A percentile compares a stretch with the other conserved stretches of the same genome.
These are phyloP conservation scores for Fusarium chuoi DNA, from an alignment of 2,329 filamentous ascomycete species.

Conservation along the genomic window DNA sequence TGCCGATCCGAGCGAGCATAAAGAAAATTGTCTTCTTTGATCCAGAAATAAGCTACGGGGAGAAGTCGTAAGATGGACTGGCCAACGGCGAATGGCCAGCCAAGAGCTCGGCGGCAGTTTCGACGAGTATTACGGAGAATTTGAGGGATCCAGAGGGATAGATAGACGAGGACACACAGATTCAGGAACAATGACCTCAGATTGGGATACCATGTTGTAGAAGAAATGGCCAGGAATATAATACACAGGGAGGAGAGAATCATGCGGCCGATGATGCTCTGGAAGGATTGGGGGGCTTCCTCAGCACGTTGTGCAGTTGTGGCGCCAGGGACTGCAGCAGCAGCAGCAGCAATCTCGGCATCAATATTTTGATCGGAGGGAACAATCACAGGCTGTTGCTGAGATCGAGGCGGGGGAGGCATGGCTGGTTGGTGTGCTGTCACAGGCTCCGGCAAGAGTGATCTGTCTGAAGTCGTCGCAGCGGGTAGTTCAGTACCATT, in stretches of 20 bases:
- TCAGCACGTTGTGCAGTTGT: constrained; percentile 39
- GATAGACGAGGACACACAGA: constrained; percentile 75
- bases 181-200: constrained; percentile 69
- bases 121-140: constrained; percentile 90
- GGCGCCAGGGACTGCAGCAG: constrained; percentile 50
- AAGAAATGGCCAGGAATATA: constrained; percentile 68
- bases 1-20: constrained; percentile 76
- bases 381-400: constrained; percentile 63
- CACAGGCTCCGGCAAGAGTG: constrained; percentile 55
- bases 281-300: constrained; percentile 57
- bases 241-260: constrained; percentile 65
- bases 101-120: constrained; percentile 90
- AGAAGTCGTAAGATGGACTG: constrained; percentile 82
- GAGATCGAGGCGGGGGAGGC: constrained; percentile 29
- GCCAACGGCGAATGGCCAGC: constrained; percentile 89
- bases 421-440: constrained; percentile 46
- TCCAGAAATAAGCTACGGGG: constrained; percentile 88
- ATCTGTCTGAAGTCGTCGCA: constrained; percentile 41
- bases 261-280: constrained; percentile 66
- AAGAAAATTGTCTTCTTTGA: constrained; percentile 80
- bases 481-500: constrained; percentile 36
- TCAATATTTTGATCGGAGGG: constrained; percentile 73
- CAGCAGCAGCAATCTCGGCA: constrained; percentile 62
- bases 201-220: constrained; percentile 68
- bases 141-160: constrained; percentile 93